Conservation (phyloP, 2,329 filamentous ascomycete genomes). For the Cladosporium sp. region DNA sequence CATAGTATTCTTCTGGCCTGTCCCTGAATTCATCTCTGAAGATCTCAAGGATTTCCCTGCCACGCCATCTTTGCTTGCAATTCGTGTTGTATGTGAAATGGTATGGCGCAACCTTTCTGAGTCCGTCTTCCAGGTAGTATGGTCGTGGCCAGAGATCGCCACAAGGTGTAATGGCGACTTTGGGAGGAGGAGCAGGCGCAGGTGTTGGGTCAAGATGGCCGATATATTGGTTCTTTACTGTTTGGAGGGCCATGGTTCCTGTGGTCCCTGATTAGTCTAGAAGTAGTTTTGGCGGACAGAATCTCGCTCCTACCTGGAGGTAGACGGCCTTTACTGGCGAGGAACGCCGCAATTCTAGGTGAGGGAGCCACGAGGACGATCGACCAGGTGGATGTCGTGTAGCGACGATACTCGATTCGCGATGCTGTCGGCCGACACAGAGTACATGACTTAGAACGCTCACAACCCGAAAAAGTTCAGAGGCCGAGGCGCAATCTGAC, state of each 20-base stretch:
- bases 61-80: conserved; percentile 91
- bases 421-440: background rate
- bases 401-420: background rate
- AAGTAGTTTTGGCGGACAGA: background rate
- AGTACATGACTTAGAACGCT: background rate
- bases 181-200: conserved; percentile 36
- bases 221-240: conserved; percentile 1
- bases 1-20: conserved; percentile 80
- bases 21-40: conserved; percentile 92
- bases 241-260: conserved; percentile 11
- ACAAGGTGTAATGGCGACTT: conserved; percentile 50
- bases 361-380: conserved; percentile 44
- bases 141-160: conserved; percentile 59
- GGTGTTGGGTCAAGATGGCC: conserved; percentile 6
- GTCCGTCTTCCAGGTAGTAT: conserved; percentile 77
- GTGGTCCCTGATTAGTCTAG: background rate
- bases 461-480: background rate
- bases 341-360: conserved; percentile 48
- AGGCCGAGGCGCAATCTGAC: background rate
- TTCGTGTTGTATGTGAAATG: conserved; percentile 92
- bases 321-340: conserved; percentile 46
- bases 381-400: background rate
- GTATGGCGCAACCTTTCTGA: conserved; percentile 81
- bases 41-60: conserved; percentile 74
- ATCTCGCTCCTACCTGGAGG: conserved; percentile 13